Evolutionary conservation across 148 eudicot genomes (phyloP).

Genomic region (Arctostaphylos glauca): DNA sequence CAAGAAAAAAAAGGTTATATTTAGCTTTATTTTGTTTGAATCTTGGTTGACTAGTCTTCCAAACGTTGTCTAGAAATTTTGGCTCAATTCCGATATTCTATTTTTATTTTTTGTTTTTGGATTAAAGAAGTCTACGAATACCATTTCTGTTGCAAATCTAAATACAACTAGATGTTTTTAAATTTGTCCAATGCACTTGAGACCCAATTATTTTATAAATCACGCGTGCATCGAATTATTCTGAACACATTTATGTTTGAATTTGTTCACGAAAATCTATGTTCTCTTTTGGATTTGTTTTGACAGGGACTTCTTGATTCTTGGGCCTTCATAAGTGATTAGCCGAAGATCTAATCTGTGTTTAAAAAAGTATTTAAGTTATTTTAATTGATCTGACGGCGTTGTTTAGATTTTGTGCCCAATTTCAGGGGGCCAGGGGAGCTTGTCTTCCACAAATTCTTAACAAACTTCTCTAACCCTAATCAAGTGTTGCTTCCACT

Average conservation of each 20-base stretch:
- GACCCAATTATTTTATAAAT: too few relatives aligned
- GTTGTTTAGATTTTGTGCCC: conserved; percentile 19
- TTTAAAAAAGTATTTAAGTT: too few relatives aligned
- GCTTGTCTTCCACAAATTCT: neutral
- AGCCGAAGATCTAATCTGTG: neutral
- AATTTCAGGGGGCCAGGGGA: conserved; percentile 9
- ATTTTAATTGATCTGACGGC: conserved; percentile 25
- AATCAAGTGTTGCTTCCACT: conserved; percentile 36
- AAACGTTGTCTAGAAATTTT: neutral
- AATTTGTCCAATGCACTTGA: too few relatives aligned
- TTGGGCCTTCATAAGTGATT: conserved; percentile 17
- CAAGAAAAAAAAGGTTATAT: too few relatives aligned
- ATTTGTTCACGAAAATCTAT: too few relatives aligned
- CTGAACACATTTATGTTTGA: too few relatives aligned
- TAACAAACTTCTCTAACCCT: neutral
- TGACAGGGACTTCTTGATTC: neutral
- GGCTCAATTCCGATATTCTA: neutral
- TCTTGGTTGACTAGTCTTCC: neutral
- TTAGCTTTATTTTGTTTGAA: neutral
- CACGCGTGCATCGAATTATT: too few relatives aligned
- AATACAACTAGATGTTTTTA: too few relatives aligned
- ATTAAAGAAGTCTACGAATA: too few relatives aligned
- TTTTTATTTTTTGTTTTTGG: neutral
- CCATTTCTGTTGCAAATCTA: too few relatives aligned
- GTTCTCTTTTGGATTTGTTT: too few relatives aligned